Evolutionary conservation across 2,329 filamentous ascomycete species (phyloP), one percentile per base, ranked within the genome.

Genomic region (Magnaporthiopsis rhizophila): DNA sequence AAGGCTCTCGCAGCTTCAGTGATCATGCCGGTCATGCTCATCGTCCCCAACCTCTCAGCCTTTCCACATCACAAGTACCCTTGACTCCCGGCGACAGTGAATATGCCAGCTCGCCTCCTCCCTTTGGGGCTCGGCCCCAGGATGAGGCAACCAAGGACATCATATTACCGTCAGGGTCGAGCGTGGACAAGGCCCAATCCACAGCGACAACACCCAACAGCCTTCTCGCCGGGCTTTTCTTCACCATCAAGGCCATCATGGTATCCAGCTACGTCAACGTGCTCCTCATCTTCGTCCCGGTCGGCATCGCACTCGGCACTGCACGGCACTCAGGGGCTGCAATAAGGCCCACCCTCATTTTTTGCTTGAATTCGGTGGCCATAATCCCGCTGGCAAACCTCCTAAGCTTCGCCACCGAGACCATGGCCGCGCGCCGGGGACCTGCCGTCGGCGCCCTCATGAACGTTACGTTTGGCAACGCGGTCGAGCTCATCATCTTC

Each of bases 401-500:
- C 80, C 81, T 97, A 28, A 88, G 89, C 70, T 94, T 89, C 68
- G 90, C 90, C 0, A 96, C 94, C 0, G 94, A 98, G 75, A 92
- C 97, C 75, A 89, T 97, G 68, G 90, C 93, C 3, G 77, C 93
- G 64, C 83, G 88, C 65, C 89, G 88, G 0, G 92, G 93, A 62
- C 92, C 97, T 74, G 93, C 91, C 0, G 78, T 97, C 2, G 94
- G 94, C 67, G 94, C 93, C 64, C 79, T 98, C 53, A 81, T 97
- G 65, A 97, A 97, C 71, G 93, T 93, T 9, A 90, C 89, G 2
- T 97, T 97, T 74, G 94, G 92, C 80, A 96, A 96, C 72, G 92
- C 92, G 6, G 91, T 96, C 66, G 92, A 96, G 73, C 78, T 96
- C 70, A 96, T 96, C 67, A 91, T 97, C 59, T 90, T 91, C 30